A percentile compares a stretch with the other conserved stretches of the same genome.
phyloP scores from a whole-genome alignment of 495 filamentous ascomycete species.

The Rostrohypoxylon terebratum region DNA sequence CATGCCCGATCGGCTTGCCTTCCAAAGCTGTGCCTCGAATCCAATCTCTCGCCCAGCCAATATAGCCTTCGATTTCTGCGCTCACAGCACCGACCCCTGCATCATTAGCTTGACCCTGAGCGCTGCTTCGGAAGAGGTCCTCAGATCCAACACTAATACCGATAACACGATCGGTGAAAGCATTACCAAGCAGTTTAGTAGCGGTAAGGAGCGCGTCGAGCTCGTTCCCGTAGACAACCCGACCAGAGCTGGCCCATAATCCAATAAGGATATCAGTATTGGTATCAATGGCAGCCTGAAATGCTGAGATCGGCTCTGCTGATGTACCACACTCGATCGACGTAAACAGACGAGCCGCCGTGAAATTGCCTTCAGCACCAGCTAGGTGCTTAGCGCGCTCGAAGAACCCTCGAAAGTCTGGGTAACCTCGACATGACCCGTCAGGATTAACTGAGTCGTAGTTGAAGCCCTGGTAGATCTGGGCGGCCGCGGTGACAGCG shows the following conservation, averaged over 20 bases:
- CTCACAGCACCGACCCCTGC: conserved; percentile 65
- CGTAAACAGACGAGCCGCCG: conserved; percentile 65
- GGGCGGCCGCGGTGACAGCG: conserved; percentile 24
- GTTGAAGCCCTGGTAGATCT: conserved; percentile 74
- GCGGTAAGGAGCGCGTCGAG: conserved; percentile 71
- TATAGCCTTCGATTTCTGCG: conserved; percentile 66
- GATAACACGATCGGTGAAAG: conserved; percentile 69
- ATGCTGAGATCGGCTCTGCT: conserved; percentile 67
- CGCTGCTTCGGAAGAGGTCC: conserved; percentile 79
- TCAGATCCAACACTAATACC: conserved; percentile 86
- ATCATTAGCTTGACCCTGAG: conserved; percentile 55
- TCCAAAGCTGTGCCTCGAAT: conserved; percentile 66
- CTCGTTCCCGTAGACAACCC: conserved; percentile 67
- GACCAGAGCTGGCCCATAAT: conserved; percentile 74
- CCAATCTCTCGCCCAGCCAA: conserved; percentile 66
- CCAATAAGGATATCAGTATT: conserved; percentile 74
- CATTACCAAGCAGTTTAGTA: conserved; percentile 65
- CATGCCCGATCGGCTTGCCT: conserved; percentile 73
- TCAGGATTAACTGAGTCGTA: conserved; percentile 70
- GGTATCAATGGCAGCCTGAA: conserved; percentile 75
- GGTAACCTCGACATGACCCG: conserved; percentile 66
- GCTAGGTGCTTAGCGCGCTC: conserved; percentile 71
- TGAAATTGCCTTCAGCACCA: conserved; percentile 72
- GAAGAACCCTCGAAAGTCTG: conserved; percentile 74
- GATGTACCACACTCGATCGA: conserved; percentile 53